Evolutionary conservation across 1,284 basidiomycete genomes (phyloP).

Genomic region (Ceratobasidium sp.): DNA sequence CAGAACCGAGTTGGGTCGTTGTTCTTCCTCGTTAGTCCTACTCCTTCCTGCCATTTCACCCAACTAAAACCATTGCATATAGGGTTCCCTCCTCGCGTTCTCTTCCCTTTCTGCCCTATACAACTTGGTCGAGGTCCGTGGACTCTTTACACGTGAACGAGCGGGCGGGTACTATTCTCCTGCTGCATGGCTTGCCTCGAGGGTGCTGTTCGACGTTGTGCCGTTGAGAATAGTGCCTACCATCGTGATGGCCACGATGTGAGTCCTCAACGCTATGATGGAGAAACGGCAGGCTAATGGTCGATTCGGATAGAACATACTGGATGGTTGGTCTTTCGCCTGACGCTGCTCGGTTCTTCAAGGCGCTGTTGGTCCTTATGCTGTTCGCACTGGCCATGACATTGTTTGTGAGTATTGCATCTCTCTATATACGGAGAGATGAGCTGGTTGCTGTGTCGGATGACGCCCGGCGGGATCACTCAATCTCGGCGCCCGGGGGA

Average conservation of each 20-base stretch:
- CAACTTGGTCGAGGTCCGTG: conserved; percentile 80
- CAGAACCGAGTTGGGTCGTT: conserved; percentile 89
- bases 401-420: conserved; percentile 67
- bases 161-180: conserved; percentile 84
- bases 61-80: neutral
- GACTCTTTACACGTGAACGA: conserved; percentile 86
- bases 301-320: conserved; percentile 64
- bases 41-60: neutral
- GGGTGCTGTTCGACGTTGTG: conserved; percentile 83
- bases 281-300: conserved; percentile 44
- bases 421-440: neutral
- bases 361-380: conserved; percentile 79
- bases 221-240: conserved; percentile 85
- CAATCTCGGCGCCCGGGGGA: no score
- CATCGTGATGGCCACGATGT: conserved; percentile 82
- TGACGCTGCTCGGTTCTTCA: conserved; percentile 76
- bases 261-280: conserved; percentile 44
- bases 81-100: conserved; percentile 87
- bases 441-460: no score
- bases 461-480: no score
- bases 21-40: conserved; percentile 78
- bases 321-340: conserved; percentile 90
- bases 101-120: conserved; percentile 86
- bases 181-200: conserved; percentile 84
- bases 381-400: conserved; percentile 83